Evolutionary conservation across 495 filamentous ascomycete species (phyloP), one percentile per base, ranked within the genome.

Genomic region (Zalerion maritima): DNA sequence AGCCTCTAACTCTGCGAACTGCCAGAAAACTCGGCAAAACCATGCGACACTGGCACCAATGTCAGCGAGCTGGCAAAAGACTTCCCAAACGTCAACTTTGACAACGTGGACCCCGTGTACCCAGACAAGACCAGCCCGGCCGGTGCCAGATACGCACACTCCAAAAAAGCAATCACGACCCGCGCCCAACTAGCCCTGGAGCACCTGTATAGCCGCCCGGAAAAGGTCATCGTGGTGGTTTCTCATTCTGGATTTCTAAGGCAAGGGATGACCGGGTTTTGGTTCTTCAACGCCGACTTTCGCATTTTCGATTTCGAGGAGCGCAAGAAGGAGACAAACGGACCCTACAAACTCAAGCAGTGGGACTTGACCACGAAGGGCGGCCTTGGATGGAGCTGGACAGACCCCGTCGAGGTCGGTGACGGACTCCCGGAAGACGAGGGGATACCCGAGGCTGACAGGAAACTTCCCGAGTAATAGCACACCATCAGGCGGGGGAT

Each of bases 211-310:
- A 41, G 32, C 8, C 55, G 70, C 0, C 63, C 64, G 0, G 72
- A 75, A 46, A 73, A 73, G 45, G 61, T 66, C 27, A 63, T 77
- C 34, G 49, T 70, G 4, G 70, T 74, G 1, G 64, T 75, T 4
- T 62, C 59, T 18, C 72, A 77, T 41, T 69, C 69, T 1, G 69
- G 58, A 3, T 76, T 76, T 38, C 38, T 75, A 28, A 38, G 67
- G 8, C 26, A 49, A 11, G 58, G 48, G 4, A 55, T 74, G 14
- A 54, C 55, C 4, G 51, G 60, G 3, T 47, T 47, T 12, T 53
- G 47, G 42, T 74, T 55, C 35, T 56, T 55, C 24, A 77, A 77
- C 39, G 72, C 63, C 5, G 71, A 77, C 38, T 77, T 64, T 39
- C 57, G 72, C 6, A 51, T 77, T 23, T 75, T 75, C 38, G 64